These are phyloP conservation scores for Phaffia tasmanica DNA, from an alignment of 768 basidiomycete species.

Conservation along the genomic window DNA sequence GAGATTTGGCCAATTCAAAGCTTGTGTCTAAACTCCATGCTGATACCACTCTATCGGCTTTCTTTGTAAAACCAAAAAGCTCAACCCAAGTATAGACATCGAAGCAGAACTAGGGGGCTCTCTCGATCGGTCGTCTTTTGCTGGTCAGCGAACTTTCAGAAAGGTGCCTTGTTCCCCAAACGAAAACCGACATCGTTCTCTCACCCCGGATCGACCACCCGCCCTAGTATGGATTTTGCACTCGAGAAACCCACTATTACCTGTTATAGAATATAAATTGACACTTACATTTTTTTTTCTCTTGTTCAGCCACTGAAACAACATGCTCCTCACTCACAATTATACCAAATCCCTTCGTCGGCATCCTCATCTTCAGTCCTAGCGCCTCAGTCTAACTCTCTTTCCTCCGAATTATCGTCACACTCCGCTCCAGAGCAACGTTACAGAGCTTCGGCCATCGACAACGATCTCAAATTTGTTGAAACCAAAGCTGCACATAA, in stretches of 20 bases:
- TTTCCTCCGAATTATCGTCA: background rate
- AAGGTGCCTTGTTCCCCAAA: too few relatives aligned
- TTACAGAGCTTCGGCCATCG: background rate
- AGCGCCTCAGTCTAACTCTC: background rate
- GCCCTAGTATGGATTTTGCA: too few relatives aligned
- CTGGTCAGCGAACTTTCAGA: slow-evolving; percentile 4
- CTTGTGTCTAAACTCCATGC: background rate
- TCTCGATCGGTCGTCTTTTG: slow-evolving; percentile 16
- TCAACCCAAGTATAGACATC: slow-evolving; percentile 17
- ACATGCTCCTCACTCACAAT: background rate
- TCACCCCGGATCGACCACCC: too few relatives aligned
- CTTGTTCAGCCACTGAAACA: background rate
- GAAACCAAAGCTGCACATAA: background rate
- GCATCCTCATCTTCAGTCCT: background rate
- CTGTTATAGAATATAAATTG: background rate
- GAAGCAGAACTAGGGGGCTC: slow-evolving; percentile 13
- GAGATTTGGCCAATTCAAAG: background rate
- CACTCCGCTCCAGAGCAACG: background rate
- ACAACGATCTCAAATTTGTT: background rate
- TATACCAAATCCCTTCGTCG: background rate
- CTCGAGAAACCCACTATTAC: too few relatives aligned
- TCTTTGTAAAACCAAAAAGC: slow-evolving; percentile 6
- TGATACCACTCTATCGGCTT: background rate
- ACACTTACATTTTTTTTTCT: background rate
- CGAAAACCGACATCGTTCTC: too few relatives aligned